Evolutionary conservation across 2,329 filamentous ascomycete genomes (phyloP).

Genomic region (Colletotrichum godetiae): DNA sequence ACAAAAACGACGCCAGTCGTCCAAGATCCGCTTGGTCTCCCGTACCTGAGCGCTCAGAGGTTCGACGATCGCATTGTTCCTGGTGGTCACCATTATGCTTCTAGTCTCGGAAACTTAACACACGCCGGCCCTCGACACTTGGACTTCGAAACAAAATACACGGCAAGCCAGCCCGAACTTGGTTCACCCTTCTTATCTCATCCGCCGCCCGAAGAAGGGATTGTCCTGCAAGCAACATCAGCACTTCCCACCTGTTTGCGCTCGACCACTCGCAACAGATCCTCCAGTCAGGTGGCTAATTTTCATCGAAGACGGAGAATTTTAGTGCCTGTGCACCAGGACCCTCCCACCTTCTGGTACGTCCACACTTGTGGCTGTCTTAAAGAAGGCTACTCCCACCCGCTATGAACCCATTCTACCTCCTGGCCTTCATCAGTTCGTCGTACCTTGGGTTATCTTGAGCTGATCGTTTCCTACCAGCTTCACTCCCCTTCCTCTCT

Average conservation of each 20-base stretch:
- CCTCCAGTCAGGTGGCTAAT: constrained; percentile 38
- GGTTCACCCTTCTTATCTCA: constrained; percentile 40
- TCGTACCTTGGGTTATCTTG: constrained; percentile 37
- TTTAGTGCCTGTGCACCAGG: constrained; percentile 41
- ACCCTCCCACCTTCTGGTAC: constrained; percentile 37
- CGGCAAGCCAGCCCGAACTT: constrained; percentile 42
- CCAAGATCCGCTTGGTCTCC: constrained; percentile 36
- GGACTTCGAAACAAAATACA: constrained; percentile 47
- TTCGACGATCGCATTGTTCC: constrained; percentile 38
- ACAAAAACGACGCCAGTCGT: constrained; percentile 33
- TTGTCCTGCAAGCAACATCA: constrained; percentile 38
- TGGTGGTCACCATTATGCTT: constrained; percentile 42
- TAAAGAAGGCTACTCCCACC: constrained; percentile 42
- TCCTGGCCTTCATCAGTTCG: constrained; percentile 35
- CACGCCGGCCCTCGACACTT: constrained; percentile 44
- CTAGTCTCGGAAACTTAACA: constrained; percentile 47
- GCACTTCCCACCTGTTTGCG: constrained; percentile 40
- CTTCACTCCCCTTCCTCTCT: constrained; percentile 24
- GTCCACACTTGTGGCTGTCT: constrained; percentile 37
- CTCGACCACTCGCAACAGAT: constrained; percentile 39
- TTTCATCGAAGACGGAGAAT: constrained; percentile 37
- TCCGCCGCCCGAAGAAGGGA: constrained; percentile 38
- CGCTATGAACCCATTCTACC: constrained; percentile 35
- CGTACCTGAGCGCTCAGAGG: constrained; percentile 38
- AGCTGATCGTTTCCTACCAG: constrained; percentile 35